Percentiles rank a stretch among this genome's conserved stretches.
Conservation (phyloP, 2,329 filamentous ascomycete species). For the Pochonia chlamydosporia region DNA sequence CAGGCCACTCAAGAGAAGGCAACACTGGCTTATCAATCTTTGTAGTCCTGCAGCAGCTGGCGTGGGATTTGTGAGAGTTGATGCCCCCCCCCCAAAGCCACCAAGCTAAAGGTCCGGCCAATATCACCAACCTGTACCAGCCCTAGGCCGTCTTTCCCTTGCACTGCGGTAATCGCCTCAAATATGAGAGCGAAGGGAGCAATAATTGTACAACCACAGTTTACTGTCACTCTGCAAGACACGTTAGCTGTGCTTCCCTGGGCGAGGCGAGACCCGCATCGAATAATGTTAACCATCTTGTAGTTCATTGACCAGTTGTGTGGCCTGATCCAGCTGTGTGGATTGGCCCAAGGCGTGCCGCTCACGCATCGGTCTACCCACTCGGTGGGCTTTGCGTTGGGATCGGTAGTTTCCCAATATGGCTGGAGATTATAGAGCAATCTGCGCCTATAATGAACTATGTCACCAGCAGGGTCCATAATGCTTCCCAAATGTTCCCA, state of each 20-base stretch:
- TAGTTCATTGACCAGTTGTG: constrained; percentile 10
- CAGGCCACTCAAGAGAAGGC: background rate
- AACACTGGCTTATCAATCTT: background rate
- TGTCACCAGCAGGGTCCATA: constrained; percentile 2
- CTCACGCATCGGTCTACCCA: constrained; percentile 10
- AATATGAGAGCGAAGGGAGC: constrained; percentile 2
- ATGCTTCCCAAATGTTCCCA: constrained; percentile 6
- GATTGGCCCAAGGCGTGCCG: constrained; percentile 8
- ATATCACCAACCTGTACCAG: constrained; percentile 4
- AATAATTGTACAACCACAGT: constrained; percentile 1
- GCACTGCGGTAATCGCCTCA: constrained; percentile 1
- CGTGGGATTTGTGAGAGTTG: background rate
- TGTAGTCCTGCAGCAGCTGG: constrained; percentile 1
- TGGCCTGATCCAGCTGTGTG: background rate
- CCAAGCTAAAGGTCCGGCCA: constrained; percentile 4
- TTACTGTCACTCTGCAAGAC: background rate
- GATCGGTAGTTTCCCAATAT: too few species aligned
- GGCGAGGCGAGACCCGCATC: constrained; percentile 1
- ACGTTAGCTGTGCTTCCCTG: background rate
- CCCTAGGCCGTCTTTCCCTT: constrained; percentile 3
- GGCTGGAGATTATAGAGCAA: constrained; percentile 6
- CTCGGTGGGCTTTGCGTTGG: constrained; percentile 5
- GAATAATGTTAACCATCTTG: background rate
- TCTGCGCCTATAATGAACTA: constrained; percentile 5
- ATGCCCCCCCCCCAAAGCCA: constrained; percentile 6